A percentile compares a stretch with the other conserved stretches of the same genome.
These are phyloP conservation scores for Candida peoriensis DNA, from an alignment of 805 yeast genomes.

Conservation along the genomic window DNA sequence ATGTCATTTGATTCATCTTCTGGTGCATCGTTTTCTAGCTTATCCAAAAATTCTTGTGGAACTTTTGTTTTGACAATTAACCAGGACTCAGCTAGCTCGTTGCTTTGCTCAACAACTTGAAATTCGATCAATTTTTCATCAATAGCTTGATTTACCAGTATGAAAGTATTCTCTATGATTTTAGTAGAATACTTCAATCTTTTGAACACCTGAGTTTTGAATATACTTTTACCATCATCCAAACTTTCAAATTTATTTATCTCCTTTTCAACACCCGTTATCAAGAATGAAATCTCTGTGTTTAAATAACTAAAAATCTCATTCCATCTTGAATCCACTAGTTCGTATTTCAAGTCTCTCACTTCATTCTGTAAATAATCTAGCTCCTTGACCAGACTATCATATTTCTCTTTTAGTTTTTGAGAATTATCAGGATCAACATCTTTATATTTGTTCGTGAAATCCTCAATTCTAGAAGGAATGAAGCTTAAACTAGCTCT, in stretches of 20 bases:
- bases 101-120: conserved; percentile 29
- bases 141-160: conserved; percentile 32
- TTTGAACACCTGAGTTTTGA: conserved; percentile 24
- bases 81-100: conserved; percentile 33
- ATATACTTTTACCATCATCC: conserved; percentile 13
- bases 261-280: conserved; percentile 25
- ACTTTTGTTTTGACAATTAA: conserved; percentile 15
- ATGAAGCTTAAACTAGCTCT: conserved; percentile 46
- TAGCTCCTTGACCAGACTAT: conserved; percentile 35
- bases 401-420: conserved; percentile 34
- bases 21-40: conserved; percentile 6
- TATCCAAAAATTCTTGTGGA: conserved; percentile 20
- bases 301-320: conserved; percentile 45
- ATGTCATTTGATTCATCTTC: conserved; percentile 11
- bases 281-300: conserved; percentile 31
- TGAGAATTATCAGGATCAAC: conserved; percentile 20
- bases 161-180: conserved; percentile 37
- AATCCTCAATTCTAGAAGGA: conserved; percentile 42
- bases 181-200: conserved; percentile 32
- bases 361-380: conserved; percentile 37
- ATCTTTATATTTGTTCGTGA: conserved; percentile 27
- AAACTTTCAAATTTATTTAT: conserved; percentile 20
- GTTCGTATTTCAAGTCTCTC: conserved; percentile 35
- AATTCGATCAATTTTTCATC: conserved; percentile 38
- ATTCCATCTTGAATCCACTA: conserved; percentile 53